Percentiles rank a stretch among this genome's conserved stretches.
These are phyloP conservation scores for Lactarius evosmus DNA, from an alignment of 768 basidiomycete genomes.

Conservation along the genomic window DNA sequence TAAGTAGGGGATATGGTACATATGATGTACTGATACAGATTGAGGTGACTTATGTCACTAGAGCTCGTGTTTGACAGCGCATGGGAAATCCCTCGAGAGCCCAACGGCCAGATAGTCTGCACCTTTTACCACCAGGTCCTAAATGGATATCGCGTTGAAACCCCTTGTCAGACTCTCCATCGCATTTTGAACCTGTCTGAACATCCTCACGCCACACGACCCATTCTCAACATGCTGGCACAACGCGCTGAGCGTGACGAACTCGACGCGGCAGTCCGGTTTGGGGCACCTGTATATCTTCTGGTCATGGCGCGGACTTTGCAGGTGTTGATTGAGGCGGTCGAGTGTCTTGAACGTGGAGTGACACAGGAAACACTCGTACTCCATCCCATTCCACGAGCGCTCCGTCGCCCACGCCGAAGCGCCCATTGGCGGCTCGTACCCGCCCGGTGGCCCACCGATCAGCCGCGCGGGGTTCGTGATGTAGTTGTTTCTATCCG, in stretches of 20 bases:
- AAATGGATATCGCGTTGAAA: constrained; percentile 4
- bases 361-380: constrained; percentile 67
- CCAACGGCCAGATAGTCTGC: too few species aligned
- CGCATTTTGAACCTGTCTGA: constrained; percentile 10
- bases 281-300: constrained; percentile 22
- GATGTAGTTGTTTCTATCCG: constrained; percentile 8
- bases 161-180: constrained; percentile 16
- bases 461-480: constrained; percentile 8
- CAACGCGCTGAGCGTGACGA: constrained; percentile 16
- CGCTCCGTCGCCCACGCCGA: constrained; percentile 36
- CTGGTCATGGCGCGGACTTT: constrained; percentile 43
- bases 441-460: not conserved
- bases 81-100: too few species aligned
- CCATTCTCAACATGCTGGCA: constrained; percentile 20
- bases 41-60: not conserved
- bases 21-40: not conserved
- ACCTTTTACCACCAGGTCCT: not conserved
- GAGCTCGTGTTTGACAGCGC: not conserved
- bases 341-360: constrained; percentile 39
- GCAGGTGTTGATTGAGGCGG: constrained; percentile 58
- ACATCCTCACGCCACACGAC: constrained; percentile 18
- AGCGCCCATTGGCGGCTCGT: not conserved
- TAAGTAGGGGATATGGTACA: not conserved
- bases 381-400: constrained; percentile 45
- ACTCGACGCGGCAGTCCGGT: constrained; percentile 3